Percentiles rank a stretch among this genome's conserved stretches.
phyloP scores from a whole-genome alignment of 768 basidiomycete genomes.

The Leucosporidium scottii region DNA sequence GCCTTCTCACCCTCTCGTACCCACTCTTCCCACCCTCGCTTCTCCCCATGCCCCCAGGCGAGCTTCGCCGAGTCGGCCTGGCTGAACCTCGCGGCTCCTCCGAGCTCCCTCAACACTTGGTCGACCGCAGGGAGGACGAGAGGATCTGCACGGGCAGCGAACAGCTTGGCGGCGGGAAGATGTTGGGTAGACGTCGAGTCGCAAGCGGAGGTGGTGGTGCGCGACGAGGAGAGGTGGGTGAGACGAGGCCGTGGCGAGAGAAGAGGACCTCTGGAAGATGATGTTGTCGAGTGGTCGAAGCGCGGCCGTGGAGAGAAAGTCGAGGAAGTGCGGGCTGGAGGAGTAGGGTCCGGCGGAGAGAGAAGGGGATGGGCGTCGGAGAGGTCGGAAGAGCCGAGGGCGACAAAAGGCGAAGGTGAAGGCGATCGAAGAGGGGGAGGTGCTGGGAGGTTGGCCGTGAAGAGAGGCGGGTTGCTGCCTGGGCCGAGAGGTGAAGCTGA shows the following conservation, averaged over 20 bases:
- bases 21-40: conserved; percentile 23
- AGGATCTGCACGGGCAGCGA: conserved; percentile 55
- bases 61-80: neutral
- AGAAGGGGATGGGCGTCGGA: neutral
- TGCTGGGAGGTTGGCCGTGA: no score
- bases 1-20: neutral
- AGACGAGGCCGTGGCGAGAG: neutral
- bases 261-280: neutral
- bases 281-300: neutral
- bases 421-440: neutral
- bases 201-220: neutral
- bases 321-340: neutral
- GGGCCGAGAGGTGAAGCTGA: no score
- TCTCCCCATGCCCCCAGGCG: conserved; percentile 6
- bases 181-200: neutral
- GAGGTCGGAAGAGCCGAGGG: neutral
- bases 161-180: conserved; percentile 54
- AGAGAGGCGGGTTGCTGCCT: no score
- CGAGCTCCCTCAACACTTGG: conserved; percentile 4
- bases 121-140: conserved; percentile 61
- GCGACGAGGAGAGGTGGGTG: neutral
- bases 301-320: neutral
- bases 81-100: no score
- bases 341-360: neutral
- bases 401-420: neutral